Conservation (phyloP, 352 stramenopile genomes). For the Globisporangium cystogenes region DNA sequence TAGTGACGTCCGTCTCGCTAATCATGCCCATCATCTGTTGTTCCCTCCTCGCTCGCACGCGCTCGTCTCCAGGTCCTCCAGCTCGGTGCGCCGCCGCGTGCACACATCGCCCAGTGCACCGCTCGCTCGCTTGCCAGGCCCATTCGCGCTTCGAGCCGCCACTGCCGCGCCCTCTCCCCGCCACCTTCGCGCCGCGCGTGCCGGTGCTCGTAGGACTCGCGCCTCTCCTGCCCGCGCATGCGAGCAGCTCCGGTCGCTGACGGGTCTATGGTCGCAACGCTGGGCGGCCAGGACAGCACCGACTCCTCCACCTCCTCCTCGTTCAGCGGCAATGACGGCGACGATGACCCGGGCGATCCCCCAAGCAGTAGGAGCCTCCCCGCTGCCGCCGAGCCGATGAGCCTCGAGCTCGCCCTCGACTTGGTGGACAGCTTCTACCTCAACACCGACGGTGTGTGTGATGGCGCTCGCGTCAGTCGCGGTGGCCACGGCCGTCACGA, state of each 20-base stretch:
- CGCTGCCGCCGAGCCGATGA: background rate
- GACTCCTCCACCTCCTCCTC: background rate
- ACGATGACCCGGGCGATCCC: slow-evolving; percentile 5
- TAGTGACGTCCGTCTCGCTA: background rate
- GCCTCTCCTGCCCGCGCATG: slow-evolving; percentile 1
- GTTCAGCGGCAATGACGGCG: slow-evolving; percentile 4
- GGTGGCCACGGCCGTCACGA: too few relatives aligned
- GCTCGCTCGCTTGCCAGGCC: too few relatives aligned
- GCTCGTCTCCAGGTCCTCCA: too few relatives aligned
- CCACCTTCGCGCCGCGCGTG: too few relatives aligned
- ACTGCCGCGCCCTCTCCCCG: background rate
- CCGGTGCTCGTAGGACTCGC: background rate
- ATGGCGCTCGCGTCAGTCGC: background rate
- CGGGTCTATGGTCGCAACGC: slow-evolving; percentile 5
- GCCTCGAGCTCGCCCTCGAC: background rate
- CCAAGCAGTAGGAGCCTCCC: background rate
- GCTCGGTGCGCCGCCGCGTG: too few relatives aligned
- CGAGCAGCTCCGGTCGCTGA: background rate
- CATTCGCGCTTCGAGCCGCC: background rate
- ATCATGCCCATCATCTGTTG: background rate
- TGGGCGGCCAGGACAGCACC: background rate
- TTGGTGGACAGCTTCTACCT: background rate
- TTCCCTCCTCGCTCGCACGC: background rate
- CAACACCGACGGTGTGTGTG: background rate
- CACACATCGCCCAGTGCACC: too few relatives aligned